Evolutionary conservation across 192 early-diverging fungal genomes (phyloP).

Genomic region (Coemansia sp.): DNA sequence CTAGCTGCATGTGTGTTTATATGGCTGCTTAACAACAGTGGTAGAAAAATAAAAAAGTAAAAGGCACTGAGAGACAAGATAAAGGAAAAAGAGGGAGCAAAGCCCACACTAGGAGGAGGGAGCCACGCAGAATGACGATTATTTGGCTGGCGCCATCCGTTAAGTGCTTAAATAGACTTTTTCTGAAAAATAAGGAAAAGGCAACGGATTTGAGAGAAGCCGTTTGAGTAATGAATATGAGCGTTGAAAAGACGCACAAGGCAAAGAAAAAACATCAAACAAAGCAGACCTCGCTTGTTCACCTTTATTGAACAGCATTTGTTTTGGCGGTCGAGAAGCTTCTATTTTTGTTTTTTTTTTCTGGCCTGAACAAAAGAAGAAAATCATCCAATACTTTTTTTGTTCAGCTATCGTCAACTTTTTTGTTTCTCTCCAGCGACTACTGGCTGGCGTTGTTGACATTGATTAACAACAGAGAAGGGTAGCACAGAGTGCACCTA

Average conservation of each 20-base stretch:
- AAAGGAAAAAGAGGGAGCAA: not conserved
- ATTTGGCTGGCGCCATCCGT: not conserved
- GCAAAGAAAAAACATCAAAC: slow-evolving; percentile 11
- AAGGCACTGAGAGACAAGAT: not conserved
- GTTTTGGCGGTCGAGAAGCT: no score
- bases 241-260: not conserved
- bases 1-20: slow-evolving; percentile 5
- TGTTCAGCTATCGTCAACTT: no score
- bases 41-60: no score
- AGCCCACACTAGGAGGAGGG: not conserved
- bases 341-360: no score
- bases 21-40: no score
- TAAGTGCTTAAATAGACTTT: not conserved
- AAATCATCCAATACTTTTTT: not conserved
- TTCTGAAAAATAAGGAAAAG: not conserved
- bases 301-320: not conserved
- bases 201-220: no score
- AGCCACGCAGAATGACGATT: slow-evolving; percentile 5
- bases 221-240: no score
- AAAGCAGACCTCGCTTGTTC: not conserved
- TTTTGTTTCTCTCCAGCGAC: not conserved
- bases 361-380: slow-evolving; percentile 1
- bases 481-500: no score
- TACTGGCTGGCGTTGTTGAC: not conserved
- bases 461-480: no score